Evolutionary conservation across 2,329 filamentous ascomycete genomes (phyloP).

Genomic region (Aspergillus unguis): DNA sequence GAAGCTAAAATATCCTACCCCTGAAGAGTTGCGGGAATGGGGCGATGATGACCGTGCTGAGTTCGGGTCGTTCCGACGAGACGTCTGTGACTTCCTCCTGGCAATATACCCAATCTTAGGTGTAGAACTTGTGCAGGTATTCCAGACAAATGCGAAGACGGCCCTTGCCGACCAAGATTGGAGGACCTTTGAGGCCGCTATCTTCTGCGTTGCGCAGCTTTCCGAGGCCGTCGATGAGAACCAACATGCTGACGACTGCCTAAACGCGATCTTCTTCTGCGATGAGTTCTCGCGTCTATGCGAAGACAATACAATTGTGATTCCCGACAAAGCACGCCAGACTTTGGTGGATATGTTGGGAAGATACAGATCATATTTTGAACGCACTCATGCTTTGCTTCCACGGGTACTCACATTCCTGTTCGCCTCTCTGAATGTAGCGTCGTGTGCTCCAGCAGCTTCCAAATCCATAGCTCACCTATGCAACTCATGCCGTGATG

Average conservation of each 20-base stretch:
- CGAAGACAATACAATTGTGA: slow-evolving; percentile 26
- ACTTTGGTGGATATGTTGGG: slow-evolving; percentile 44
- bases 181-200: slow-evolving; percentile 43
- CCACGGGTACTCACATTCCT: slow-evolving; percentile 43
- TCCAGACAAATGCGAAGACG: slow-evolving; percentile 36
- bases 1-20: slow-evolving; percentile 40
- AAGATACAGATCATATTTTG: slow-evolving; percentile 44
- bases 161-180: slow-evolving; percentile 37
- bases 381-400: slow-evolving; percentile 41
- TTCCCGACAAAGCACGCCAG: slow-evolving; percentile 39
- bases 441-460: slow-evolving; percentile 40
- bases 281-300: slow-evolving; percentile 35
- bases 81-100: slow-evolving; percentile 46
- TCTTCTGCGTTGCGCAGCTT: slow-evolving; percentile 44
- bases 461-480: slow-evolving; percentile 44
- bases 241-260: slow-evolving; percentile 38
- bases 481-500: slow-evolving; percentile 43
- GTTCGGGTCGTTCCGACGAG: slow-evolving; percentile 44
- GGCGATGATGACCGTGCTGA: slow-evolving; percentile 42
- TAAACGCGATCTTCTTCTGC: slow-evolving; percentile 42
- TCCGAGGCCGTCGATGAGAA: slow-evolving; percentile 47
- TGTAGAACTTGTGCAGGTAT: slow-evolving; percentile 40
- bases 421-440: slow-evolving; percentile 43
- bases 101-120: slow-evolving; percentile 44
- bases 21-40: slow-evolving; percentile 37